phyloP scores from a whole-genome alignment of 1,284 basidiomycete genomes.

The Stygiomarasmius scandens region DNA sequence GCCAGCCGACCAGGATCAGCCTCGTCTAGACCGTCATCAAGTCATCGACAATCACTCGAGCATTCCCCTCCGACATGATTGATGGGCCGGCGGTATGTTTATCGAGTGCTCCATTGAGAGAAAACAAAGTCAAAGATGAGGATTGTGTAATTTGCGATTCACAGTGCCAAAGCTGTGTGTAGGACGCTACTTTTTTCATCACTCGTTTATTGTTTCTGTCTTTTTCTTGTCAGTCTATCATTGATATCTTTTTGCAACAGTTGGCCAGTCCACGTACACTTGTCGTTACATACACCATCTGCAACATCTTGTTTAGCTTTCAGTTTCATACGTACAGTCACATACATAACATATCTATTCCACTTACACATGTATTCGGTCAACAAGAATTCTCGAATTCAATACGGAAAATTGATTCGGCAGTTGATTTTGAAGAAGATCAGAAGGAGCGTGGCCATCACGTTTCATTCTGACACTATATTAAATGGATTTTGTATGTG shows the following conservation, averaged over 20 bases:
- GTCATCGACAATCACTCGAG: constrained; percentile 15
- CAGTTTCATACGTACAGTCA: background rate
- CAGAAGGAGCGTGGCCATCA: background rate
- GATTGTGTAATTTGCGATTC: too few relatives aligned
- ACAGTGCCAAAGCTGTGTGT: too few relatives aligned
- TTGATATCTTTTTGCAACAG: too few relatives aligned
- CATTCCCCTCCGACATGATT: background rate
- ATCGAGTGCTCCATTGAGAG: background rate
- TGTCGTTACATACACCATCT: too few relatives aligned
- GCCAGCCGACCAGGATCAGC: constrained; percentile 31
- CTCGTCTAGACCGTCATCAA: constrained; percentile 24
- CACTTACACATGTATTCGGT: background rate
- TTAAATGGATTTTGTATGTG: too few relatives aligned
- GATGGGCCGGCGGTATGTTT: background rate
- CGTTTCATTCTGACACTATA: background rate
- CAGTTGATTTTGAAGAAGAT: background rate
- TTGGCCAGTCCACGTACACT: too few relatives aligned
- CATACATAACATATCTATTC: background rate
- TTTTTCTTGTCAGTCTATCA: too few relatives aligned
- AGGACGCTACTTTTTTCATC: too few relatives aligned
- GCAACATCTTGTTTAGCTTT: too few relatives aligned
- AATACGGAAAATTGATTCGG: background rate
- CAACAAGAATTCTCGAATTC: background rate
- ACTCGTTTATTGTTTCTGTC: too few relatives aligned
- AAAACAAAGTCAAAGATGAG: background rate